phyloP scores from a whole-genome alignment of 2,329 filamentous ascomycete species.

The Alternaria arbusti region DNA sequence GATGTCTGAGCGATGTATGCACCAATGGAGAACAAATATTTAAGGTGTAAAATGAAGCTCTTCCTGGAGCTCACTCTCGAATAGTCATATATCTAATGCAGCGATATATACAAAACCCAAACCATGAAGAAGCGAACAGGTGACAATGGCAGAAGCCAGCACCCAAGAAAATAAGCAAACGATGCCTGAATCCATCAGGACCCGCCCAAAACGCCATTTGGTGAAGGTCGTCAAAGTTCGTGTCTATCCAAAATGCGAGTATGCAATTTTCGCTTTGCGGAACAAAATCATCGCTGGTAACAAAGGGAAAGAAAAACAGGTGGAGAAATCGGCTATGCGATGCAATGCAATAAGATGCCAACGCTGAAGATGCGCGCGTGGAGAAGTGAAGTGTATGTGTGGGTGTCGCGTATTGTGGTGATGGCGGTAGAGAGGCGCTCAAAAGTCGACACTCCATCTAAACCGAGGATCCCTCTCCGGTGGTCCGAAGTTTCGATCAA shows the following conservation, averaged over 20 bases:
- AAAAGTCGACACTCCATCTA: conserved; percentile 54
- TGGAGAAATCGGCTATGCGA: background rate
- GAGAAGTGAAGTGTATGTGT: background rate
- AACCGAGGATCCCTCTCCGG: conserved; percentile 46
- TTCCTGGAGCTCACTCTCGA: background rate
- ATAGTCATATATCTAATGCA: background rate
- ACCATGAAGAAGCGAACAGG: background rate
- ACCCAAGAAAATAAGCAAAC: background rate
- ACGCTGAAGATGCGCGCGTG: background rate
- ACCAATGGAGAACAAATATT: background rate
- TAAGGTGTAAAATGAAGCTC: background rate
- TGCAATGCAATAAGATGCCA: background rate
- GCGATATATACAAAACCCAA: background rate
- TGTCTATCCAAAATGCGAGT: conserved; percentile 11
- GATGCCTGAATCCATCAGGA: background rate
- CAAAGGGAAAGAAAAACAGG: background rate
- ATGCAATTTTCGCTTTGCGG: conserved; percentile 1
- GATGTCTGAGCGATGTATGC: background rate
- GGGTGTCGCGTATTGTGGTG: background rate
- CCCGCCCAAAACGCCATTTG: conserved; percentile 1
- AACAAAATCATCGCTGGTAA: background rate
- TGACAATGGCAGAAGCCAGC: background rate
- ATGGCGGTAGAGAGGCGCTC: background rate
- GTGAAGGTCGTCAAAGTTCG: background rate
- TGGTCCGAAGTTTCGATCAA: conserved; percentile 41